Percentiles rank a stretch among this genome's conserved stretches.
These are phyloP conservation scores for Dactylonectria macrodidyma DNA, from an alignment of 2,329 filamentous ascomycete species.

Conservation along the genomic window DNA sequence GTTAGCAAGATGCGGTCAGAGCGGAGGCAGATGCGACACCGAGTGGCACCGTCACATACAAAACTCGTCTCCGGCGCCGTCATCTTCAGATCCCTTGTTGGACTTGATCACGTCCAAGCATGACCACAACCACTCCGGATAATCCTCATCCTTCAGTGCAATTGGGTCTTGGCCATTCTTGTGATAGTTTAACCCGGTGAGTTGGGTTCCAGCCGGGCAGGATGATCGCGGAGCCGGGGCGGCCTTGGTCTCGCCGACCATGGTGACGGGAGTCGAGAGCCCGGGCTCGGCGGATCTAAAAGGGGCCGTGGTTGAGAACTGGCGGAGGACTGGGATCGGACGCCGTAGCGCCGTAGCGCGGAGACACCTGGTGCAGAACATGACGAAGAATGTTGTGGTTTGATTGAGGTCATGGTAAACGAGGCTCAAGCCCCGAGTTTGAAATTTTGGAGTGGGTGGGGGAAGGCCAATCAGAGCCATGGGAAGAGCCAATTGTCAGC, in stretches of 20 bases:
- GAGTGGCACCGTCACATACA: constrained; percentile 69
- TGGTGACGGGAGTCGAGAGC: constrained; percentile 54
- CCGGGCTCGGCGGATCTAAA: constrained; percentile 55
- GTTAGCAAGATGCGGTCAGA: constrained; percentile 33
- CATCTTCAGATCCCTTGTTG: constrained; percentile 62
- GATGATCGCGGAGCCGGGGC: constrained; percentile 59
- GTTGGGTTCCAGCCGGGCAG: constrained; percentile 77
- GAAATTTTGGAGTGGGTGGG: constrained; percentile 50
- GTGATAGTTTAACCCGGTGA: constrained; percentile 83
- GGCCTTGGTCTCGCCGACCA: constrained; percentile 51
- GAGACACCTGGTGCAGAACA: constrained; percentile 66
- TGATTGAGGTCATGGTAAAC: constrained; percentile 45
- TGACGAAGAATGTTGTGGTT: constrained; percentile 46
- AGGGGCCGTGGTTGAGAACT: constrained; percentile 58
- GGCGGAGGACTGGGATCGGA: constrained; percentile 51
- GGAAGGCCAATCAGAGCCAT: constrained; percentile 46
- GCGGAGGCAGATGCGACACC: not conserved
- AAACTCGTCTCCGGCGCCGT: constrained; percentile 80
- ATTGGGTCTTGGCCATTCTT: constrained; percentile 82
- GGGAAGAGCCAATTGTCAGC: constrained; percentile 46
- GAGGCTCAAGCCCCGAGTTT: constrained; percentile 44
- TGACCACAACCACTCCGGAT: constrained; percentile 86
- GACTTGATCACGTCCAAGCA: constrained; percentile 76
- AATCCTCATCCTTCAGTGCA: constrained; percentile 81
- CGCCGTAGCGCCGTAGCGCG: constrained; percentile 56